Evolutionary conservation across 2,329 filamentous ascomycete genomes (phyloP), one percentile per base, ranked within the genome.

Genomic region (Fusarium tricinctum): DNA sequence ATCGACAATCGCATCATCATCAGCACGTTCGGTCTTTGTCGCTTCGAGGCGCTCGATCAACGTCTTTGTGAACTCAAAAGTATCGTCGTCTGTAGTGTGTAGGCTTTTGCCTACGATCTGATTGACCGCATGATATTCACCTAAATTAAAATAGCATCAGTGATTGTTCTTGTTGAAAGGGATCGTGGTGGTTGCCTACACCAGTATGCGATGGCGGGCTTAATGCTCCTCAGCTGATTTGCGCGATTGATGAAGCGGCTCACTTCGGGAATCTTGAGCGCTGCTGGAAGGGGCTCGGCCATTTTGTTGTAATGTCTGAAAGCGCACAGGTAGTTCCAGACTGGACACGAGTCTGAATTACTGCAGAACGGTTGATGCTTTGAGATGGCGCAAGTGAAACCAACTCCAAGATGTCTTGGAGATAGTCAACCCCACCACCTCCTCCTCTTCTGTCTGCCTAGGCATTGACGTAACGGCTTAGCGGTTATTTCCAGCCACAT

Each of bases 191-290:
- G 53, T 12, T 32, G 12, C 86, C 91, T 86, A 97, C 95, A 96
- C 94, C 95, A 98, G 80, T 98, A 99, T 67, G 94, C 87, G 71
- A 98, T 87, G 62, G 96, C 92, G 10, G 96, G 96, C 80, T 95
- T 96, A 75, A 90, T 88, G 61, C 86, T 86, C 78, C 95, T 92
- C 48, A 99, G 87, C 82, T 99, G 95, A 35, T 88, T 87, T 33
- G 93, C 95, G 75, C 95, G 89, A 55, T 90, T 86, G 66, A 94
- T 90, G 79, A 97, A 97, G 63, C 93, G 92, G 70, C 89, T 89
- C 75, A 97, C 89, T 77, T 97, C 94, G 62, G 92, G 90, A 58
- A 90, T 84, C 81, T 92, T 94, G 74, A 99, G 85, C 30, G 78
- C 71, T 26, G 76, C 52, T 35, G 79, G 79, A 23, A 81, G 77